Conservation (phyloP, 208 protist species). For the Leishmania tropica region DNA sequence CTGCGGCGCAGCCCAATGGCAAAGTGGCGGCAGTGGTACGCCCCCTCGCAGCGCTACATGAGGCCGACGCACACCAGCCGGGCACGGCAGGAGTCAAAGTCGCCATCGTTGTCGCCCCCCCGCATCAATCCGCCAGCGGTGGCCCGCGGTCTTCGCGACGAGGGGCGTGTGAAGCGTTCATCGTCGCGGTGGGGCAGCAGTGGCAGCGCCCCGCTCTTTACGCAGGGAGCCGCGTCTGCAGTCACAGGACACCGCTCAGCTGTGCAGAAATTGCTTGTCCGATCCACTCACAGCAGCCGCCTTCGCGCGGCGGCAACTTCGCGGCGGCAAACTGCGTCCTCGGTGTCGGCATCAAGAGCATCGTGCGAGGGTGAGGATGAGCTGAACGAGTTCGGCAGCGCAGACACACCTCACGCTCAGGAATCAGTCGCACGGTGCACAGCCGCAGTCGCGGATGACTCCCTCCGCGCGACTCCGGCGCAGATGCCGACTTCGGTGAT, state of each 20-base stretch:
- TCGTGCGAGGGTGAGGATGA: neutral
- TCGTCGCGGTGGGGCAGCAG: neutral
- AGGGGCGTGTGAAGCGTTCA: neutral
- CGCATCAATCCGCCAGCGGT: neutral
- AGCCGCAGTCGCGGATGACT: neutral
- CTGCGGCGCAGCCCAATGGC: neutral
- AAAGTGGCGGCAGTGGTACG: constrained; percentile 1
- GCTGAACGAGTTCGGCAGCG: neutral
- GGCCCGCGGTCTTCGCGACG: too few species aligned
- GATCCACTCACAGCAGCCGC: constrained; percentile 30
- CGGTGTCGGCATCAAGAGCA: neutral
- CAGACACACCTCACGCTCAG: neutral
- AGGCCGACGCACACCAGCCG: constrained; percentile 33
- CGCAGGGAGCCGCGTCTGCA: neutral
- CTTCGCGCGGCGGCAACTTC: constrained; percentile 8
- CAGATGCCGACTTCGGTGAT: neutral
- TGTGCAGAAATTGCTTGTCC: constrained; percentile 9
- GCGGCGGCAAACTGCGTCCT: neutral
- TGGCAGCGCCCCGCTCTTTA: neutral
- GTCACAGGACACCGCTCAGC: neutral
- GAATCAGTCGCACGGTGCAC: neutral
- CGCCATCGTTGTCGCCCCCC: neutral
- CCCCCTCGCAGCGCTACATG: constrained; percentile 27
- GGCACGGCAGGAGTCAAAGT: constrained; percentile 15
- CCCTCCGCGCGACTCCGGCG: neutral